Conservation (phyloP, 352 stramenopile genomes). For the Phytophthora fragariae region DNA sequence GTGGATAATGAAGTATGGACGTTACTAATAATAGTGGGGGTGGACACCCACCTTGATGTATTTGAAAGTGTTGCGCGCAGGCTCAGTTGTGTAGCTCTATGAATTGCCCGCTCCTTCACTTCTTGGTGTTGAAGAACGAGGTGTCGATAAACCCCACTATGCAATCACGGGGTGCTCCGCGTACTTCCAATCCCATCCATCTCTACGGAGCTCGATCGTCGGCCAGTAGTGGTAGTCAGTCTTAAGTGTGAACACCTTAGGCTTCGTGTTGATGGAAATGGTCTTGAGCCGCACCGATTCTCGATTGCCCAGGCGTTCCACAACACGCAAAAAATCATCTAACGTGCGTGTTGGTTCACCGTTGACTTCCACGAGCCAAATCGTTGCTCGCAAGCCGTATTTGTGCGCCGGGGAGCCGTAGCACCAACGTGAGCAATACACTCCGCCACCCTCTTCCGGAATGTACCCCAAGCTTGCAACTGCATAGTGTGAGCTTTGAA, state of each 20-base stretch:
- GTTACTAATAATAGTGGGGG: conserved; percentile 27
- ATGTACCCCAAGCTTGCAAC: conserved; percentile 88
- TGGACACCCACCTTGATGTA: conserved; percentile 3
- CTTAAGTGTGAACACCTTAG: conserved; percentile 92
- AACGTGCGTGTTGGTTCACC: conserved; percentile 79
- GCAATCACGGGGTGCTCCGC: conserved; percentile 36
- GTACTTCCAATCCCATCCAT: conserved; percentile 79
- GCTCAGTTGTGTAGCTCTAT: conserved; percentile 11
- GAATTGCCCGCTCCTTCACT: conserved; percentile 16
- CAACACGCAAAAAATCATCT: conserved; percentile 87
- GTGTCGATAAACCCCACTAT: conserved; percentile 8
- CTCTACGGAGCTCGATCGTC: conserved; percentile 81
- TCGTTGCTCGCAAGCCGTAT: conserved; percentile 89
- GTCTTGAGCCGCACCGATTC: conserved; percentile 91
- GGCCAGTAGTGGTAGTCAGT: conserved; percentile 94
- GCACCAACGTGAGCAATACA: conserved; percentile 92
- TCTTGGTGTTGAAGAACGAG: not conserved
- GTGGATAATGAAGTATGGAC: not conserved
- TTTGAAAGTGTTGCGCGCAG: conserved; percentile 12
- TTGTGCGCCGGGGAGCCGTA: conserved; percentile 93
- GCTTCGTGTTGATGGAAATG: conserved; percentile 91
- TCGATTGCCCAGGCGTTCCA: conserved; percentile 82
- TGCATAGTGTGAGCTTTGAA: conserved; percentile 91
- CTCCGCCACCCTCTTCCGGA: conserved; percentile 81
- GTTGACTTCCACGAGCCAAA: conserved; percentile 94